Evolutionary conservation across 1,284 basidiomycete genomes (phyloP).

Genomic region (Pisolithus thermaeus): DNA sequence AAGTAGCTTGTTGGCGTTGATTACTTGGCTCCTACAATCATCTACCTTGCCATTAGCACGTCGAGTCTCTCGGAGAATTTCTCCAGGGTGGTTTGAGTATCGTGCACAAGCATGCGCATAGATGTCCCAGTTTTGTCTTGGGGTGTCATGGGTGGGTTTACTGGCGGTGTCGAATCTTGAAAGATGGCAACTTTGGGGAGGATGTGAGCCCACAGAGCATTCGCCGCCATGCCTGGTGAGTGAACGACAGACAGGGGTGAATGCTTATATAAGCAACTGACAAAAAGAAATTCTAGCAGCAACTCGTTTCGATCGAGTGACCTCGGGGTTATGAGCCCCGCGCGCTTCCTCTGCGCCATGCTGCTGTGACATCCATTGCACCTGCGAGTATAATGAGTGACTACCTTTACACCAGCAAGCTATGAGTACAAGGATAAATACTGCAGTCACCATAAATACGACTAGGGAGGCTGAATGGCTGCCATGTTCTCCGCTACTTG

Average conservation of each 20-base stretch:
- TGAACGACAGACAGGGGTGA: background rate
- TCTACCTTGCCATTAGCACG: constrained; percentile 37
- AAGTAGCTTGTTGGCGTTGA: constrained; percentile 39
- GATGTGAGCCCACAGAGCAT: constrained; percentile 46
- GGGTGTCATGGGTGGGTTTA: constrained; percentile 39
- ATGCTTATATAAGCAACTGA: background rate
- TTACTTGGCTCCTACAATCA: constrained; percentile 38
- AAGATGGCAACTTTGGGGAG: constrained; percentile 35
- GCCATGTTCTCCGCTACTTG: constrained; percentile 49
- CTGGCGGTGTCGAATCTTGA: constrained; percentile 6
- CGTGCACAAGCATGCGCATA: constrained; percentile 60
- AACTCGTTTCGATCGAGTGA: constrained; percentile 37
- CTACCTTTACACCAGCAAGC: background rate
- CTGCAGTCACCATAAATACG: no score
- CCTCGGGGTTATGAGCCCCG: constrained; percentile 37
- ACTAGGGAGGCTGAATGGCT: constrained; percentile 22
- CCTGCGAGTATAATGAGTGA: background rate
- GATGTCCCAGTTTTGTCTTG: constrained; percentile 59
- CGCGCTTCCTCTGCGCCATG: constrained; percentile 37
- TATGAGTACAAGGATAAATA: background rate
- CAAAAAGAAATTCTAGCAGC: constrained; percentile 23
- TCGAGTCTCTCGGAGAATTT: constrained; percentile 49
- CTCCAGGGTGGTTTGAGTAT: constrained; percentile 60
- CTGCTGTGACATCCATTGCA: constrained; percentile 17
- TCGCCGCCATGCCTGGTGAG: constrained; percentile 13